These are phyloP conservation scores for Spathaspora sp. DNA, from an alignment of 1,139 yeast species.

Conservation along the genomic window DNA sequence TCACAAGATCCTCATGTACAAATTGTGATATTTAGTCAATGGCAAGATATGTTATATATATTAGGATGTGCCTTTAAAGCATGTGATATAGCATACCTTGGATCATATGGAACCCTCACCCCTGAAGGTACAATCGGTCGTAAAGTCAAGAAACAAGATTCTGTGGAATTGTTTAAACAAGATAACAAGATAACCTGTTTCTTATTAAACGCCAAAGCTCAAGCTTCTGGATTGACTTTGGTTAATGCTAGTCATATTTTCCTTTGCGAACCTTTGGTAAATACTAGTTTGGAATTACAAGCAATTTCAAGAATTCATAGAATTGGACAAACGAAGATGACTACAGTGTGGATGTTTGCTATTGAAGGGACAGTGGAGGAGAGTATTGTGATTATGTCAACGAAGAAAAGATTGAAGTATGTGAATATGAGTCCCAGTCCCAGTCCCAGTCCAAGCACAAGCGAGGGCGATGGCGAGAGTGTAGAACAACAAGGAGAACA, in stretches of 20 bases:
- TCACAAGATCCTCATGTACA: constrained; percentile 64
- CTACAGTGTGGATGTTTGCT: constrained; percentile 90
- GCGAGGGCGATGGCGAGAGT: background rate
- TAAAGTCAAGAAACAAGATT: constrained; percentile 32
- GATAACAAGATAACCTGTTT: constrained; percentile 68
- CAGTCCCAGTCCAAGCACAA: background rate
- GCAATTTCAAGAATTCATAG: constrained; percentile 91
- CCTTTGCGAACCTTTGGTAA: constrained; percentile 88
- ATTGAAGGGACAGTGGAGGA: constrained; percentile 89
- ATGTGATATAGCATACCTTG: constrained; percentile 54
- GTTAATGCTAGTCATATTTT: constrained; percentile 91
- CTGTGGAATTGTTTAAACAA: constrained; percentile 64
- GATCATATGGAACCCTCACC: constrained; percentile 38
- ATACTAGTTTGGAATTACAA: constrained; percentile 82
- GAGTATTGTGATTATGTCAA: constrained; percentile 63
- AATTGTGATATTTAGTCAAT: constrained; percentile 83
- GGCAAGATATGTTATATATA: constrained; percentile 72
- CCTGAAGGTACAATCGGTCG: constrained; percentile 27
- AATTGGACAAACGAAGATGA: constrained; percentile 79
- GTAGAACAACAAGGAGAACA: background rate
- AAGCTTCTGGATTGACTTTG: constrained; percentile 86
- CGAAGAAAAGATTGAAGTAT: constrained; percentile 48
- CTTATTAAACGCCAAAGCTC: constrained; percentile 77
- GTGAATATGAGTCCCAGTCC: constrained; percentile 16
- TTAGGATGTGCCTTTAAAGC: constrained; percentile 65